Evolutionary conservation across 164 flowering plant species (phyloP).

Genomic region (Cinnamomum chago): DNA sequence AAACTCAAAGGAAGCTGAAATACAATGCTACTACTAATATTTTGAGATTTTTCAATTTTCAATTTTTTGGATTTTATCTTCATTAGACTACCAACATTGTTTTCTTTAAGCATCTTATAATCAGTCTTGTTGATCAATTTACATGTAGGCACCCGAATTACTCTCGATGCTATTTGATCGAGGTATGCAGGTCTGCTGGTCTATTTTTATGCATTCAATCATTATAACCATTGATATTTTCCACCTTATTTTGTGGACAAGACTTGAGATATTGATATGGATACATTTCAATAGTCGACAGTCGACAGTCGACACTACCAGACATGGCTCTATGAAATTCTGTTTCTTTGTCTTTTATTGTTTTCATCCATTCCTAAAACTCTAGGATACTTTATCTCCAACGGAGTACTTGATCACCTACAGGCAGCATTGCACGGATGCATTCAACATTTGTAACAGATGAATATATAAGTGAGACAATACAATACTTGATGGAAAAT

Average conservation of each 20-base stretch:
- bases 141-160: constrained; percentile 84
- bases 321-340: neutral
- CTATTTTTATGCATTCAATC: neutral
- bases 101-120: neutral
- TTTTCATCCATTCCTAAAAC: too few relatives aligned
- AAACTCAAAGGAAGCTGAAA: neutral
- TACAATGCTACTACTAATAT: neutral
- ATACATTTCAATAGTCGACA: neutral
- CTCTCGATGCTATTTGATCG: constrained; percentile 60
- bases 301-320: neutral
- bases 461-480: too few relatives aligned
- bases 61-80: neutral
- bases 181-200: constrained; percentile 34
- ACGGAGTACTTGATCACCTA: too few relatives aligned
- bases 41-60: neutral
- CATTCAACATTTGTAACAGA: too few relatives aligned
- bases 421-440: too few relatives aligned
- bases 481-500: too few relatives aligned
- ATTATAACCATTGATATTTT: neutral
- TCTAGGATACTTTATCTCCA: too few relatives aligned
- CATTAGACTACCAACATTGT: neutral
- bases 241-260: neutral
- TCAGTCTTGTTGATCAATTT: constrained; percentile 11
- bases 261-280: neutral
- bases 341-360: too few relatives aligned